Base-by-base conservation (phyloP, 2,329 filamentous ascomycete genomes). In the Hymenoscyphus linearis region DNA sequence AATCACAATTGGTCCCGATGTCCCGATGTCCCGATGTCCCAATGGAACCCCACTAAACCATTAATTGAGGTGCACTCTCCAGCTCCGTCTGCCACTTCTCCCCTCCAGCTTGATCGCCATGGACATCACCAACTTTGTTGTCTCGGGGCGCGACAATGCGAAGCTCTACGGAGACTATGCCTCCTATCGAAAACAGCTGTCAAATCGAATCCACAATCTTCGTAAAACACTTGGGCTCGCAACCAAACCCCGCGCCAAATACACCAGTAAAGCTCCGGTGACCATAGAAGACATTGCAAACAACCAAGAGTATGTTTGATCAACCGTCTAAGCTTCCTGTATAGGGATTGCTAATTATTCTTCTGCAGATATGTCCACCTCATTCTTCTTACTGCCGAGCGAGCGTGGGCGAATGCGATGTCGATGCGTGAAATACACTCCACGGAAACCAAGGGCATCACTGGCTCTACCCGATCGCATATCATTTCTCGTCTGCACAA, bases 361-460 rank as follows among this genome's bases (percentile, higher is more conserved):
- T 57, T 50, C 52, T 52, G 6, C 35, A 96, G 91, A 75, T 90
- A 87, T 76, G 84, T 87, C 55, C 82, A 89, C 67, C 80, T 97
- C n/a, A 80, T 93, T 35, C 82, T 99, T 60, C 85, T 97, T 71
- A 90, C 86, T 44, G 87, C 93, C 63, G 95, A 99, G 78, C 85
- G 95, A 66, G 91, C 93, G 57, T 98, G 92, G 91, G 93, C 95
- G 40, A 88, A 96, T 75, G 93, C 93, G 61, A 96, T 98, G 92
- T 86, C 89, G 73, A 91, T 97, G 82, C 97, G 96, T 76, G 84
- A 91, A 3, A 80, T 85, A 22, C 91, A 96, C 73, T 85, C 90
- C 44, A 83, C 89, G 68, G 91, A 95, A 69, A 86, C 87, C 63
- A 90, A 91, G 74, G 88, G 87, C 55, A 89, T 96, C 65, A 84